Evolutionary conservation across 192 early-diverging fungal species (phyloP).

Genomic region (Mortierella hygrophila): DNA sequence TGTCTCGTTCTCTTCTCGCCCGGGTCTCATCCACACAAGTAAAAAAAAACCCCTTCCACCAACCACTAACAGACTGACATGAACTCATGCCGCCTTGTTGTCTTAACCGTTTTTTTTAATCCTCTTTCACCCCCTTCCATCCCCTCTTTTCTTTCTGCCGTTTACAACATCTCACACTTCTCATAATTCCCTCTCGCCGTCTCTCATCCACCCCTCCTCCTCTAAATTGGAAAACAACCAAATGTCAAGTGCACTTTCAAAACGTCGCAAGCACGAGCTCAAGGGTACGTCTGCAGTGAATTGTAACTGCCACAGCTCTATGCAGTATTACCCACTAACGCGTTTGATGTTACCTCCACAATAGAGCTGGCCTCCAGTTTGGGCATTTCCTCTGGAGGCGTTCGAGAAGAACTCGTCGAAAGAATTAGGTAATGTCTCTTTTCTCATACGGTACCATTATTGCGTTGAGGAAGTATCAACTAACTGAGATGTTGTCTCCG

Average conservation of each 20-base stretch:
- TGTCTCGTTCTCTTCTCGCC: slow-evolving; percentile 15
- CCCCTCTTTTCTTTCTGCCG: background rate
- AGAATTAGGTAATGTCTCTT: slow-evolving; percentile 39
- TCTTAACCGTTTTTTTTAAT: background rate
- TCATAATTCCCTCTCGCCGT: background rate
- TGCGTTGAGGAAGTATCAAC: background rate
- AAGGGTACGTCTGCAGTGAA: background rate
- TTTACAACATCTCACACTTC: background rate
- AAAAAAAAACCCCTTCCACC: too few relatives aligned
- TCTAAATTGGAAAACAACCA: background rate
- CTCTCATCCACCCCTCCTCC: background rate
- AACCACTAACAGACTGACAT: background rate
- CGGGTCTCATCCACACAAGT: background rate
- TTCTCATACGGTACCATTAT: background rate
- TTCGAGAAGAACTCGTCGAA: slow-evolving; percentile 39
- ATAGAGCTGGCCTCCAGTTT: slow-evolving; percentile 26
- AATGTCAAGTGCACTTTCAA: slow-evolving; percentile 14
- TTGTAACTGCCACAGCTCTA: too few relatives aligned
- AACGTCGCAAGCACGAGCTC: slow-evolving; percentile 33
- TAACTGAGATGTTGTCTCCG: background rate
- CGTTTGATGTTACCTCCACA: background rate
- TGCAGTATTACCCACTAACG: too few relatives aligned
- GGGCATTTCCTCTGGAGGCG: slow-evolving; percentile 34
- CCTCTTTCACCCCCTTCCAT: background rate
- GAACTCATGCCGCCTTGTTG: background rate